Evolutionary conservation across 192 early-diverging fungal species (phyloP).

Genomic region (Chytriomyces hyalinus): DNA sequence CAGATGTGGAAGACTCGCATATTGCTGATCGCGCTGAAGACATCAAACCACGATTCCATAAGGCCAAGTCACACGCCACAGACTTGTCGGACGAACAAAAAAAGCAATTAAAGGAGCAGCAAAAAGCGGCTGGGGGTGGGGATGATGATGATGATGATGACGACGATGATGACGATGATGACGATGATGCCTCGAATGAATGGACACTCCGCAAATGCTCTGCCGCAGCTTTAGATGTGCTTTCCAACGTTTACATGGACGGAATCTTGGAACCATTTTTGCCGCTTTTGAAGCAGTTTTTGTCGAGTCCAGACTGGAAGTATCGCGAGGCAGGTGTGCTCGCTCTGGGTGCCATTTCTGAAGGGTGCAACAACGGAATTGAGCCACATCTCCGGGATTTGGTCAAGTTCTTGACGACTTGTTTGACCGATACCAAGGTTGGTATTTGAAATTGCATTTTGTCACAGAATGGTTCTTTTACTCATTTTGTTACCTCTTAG

Average conservation of each 20-base stretch:
- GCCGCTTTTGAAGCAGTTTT: constrained; percentile 82
- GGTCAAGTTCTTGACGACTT: constrained; percentile 82
- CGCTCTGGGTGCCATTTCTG: constrained; percentile 96
- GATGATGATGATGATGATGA: constrained; percentile 74
- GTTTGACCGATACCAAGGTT: constrained; percentile 73
- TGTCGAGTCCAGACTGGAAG: constrained; percentile 87
- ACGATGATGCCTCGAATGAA: constrained; percentile 86
- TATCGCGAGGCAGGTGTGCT: constrained; percentile 93
- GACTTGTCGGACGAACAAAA: constrained; percentile 48
- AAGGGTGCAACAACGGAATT: constrained; percentile 91
- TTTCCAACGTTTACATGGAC: constrained; percentile 87
- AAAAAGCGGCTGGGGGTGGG: constrained; percentile 40
- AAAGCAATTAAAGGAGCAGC: constrained; percentile 49
- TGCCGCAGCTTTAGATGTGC: constrained; percentile 92
- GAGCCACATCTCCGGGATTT: constrained; percentile 86
- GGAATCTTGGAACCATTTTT: constrained; percentile 83
- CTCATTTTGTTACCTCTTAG: constrained; percentile 41
- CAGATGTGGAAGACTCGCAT: constrained; percentile 75
- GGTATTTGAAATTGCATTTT: constrained; percentile 4
- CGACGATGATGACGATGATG: constrained; percentile 82
- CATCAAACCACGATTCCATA: constrained; percentile 93
- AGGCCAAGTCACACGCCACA: constrained; percentile 76
- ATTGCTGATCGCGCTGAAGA: constrained; percentile 90
- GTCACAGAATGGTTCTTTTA: not conserved
- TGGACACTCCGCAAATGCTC: constrained; percentile 99